Evolutionary conservation across 2,329 filamentous ascomycete genomes (phyloP).

Genomic region (Talaromyces sp.): DNA sequence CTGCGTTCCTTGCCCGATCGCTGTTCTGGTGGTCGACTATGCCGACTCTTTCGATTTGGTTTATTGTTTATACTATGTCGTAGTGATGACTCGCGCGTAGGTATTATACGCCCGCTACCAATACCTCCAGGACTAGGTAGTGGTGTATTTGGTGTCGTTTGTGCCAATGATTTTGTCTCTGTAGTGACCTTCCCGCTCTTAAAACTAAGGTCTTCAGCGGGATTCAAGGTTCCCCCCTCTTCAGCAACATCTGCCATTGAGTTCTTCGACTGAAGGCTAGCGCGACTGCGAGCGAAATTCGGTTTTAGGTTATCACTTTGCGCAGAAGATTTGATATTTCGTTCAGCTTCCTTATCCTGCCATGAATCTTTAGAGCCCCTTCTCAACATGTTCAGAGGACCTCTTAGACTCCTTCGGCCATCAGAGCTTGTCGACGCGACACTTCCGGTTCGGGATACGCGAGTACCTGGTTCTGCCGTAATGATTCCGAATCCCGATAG

Average conservation of each 20-base stretch:
- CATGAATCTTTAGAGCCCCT: constrained; percentile 37
- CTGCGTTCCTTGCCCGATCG: constrained; percentile 35
- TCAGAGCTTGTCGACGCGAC: constrained; percentile 40
- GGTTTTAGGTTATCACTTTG: constrained; percentile 34
- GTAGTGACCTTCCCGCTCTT: constrained; percentile 10
- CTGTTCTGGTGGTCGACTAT: constrained; percentile 21
- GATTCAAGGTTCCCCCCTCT: constrained; percentile 28
- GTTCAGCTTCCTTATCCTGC: constrained; percentile 37
- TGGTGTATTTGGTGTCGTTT: constrained; percentile 20
- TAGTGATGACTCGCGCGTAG: constrained; percentile 65
- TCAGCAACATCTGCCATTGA: constrained; percentile 45
- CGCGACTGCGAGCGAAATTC: constrained; percentile 34
- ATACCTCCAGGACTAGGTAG: constrained; percentile 35
- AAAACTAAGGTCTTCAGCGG: constrained; percentile 23
- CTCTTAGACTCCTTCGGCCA: constrained; percentile 38
- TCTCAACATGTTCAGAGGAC: constrained; percentile 32
- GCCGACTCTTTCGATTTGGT: constrained; percentile 41
- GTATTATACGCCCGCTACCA: constrained; percentile 56
- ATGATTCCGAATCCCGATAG: constrained; percentile 36
- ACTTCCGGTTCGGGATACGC: constrained; percentile 37
- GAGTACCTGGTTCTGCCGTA: constrained; percentile 39
- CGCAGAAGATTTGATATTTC: constrained; percentile 32
- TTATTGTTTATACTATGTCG: constrained; percentile 55
- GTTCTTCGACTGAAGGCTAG: constrained; percentile 39
- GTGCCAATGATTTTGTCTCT: not conserved